A percentile compares a stretch with the other conserved stretches of the same genome.
Evolutionary conservation across 1,284 basidiomycete genomes (phyloP).

Genomic region (Fomitiporia mediterranea): DNA sequence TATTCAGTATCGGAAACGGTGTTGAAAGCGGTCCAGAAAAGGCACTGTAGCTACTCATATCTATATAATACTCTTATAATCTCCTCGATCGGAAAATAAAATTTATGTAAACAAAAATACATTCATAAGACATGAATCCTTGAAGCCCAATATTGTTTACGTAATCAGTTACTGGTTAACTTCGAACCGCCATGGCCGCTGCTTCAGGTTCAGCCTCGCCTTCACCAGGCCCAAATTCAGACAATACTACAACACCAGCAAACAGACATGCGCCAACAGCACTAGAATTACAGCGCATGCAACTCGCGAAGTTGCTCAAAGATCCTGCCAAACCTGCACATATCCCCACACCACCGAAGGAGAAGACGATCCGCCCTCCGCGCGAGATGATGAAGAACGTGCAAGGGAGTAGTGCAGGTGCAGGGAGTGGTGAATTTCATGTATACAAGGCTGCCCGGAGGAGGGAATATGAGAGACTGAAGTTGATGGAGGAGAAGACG

Average conservation of each 20-base stretch:
- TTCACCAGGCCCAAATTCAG: constrained; percentile 30
- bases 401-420: constrained; percentile 88
- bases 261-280: constrained; percentile 64
- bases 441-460: constrained; percentile 96
- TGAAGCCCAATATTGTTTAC: neutral
- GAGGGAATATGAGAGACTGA: constrained; percentile 92
- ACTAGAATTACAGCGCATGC: constrained; percentile 66
- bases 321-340: constrained; percentile 79
- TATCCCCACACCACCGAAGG: constrained; percentile 70
- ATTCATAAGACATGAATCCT: neutral
- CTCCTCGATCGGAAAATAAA: neutral
- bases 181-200: constrained; percentile 12
- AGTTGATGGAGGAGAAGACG: constrained; percentile 82
- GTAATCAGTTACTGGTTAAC: neutral
- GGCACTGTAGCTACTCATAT: neutral
- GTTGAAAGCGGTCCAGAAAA: constrained; percentile 8
- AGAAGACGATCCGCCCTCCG: constrained; percentile 73
- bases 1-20: constrained; percentile 56
- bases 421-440: constrained; percentile 94
- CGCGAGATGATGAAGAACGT: constrained; percentile 99
- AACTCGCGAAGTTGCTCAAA: constrained; percentile 82
- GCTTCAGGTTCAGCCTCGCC: constrained; percentile 24
- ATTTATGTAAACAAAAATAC: no score
- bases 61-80: neutral
- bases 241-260: neutral